These are phyloP conservation scores for Penicillium subrubescens DNA, from an alignment of 495 filamentous ascomycete species.

Conservation along the genomic window DNA sequence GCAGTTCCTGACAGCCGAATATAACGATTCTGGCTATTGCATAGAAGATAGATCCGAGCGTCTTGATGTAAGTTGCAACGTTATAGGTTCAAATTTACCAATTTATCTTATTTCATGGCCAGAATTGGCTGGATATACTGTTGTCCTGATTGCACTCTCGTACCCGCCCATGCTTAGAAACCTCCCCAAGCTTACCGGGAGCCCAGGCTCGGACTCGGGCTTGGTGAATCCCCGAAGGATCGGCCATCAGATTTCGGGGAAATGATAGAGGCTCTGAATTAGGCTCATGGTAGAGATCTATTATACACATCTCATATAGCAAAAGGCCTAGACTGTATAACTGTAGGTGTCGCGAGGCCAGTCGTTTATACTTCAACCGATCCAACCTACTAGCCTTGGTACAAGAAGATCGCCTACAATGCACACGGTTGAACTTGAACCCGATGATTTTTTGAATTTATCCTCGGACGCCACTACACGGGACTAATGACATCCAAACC, in stretches of 20 bases:
- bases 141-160: not conserved
- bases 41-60: not conserved
- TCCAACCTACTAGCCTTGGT: not conserved
- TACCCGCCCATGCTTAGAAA: not conserved
- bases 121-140: not conserved
- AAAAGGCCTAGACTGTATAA: not conserved
- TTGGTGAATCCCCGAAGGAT: not conserved
- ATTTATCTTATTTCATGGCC: not conserved
- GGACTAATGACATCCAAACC: conserved; percentile 51
- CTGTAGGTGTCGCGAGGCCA: not conserved
- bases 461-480: conserved; percentile 49
- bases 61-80: not conserved
- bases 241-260: not conserved
- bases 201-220: conserved; percentile 13
- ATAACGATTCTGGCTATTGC: conserved; percentile 15
- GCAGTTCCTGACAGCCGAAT: conserved; percentile 16
- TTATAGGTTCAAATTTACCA: not conserved
- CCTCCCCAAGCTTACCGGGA: not conserved
- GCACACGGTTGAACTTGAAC: conserved; percentile 26
- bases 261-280: not conserved
- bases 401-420: not conserved
- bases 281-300: not conserved
- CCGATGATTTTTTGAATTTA: conserved; percentile 48
- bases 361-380: not conserved
- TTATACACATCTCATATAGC: not conserved